Percentiles rank a stretch among this genome's conserved stretches.
Evolutionary conservation across 106 monocot genomes (phyloP).

Genomic region (Posidonia australis): DNA sequence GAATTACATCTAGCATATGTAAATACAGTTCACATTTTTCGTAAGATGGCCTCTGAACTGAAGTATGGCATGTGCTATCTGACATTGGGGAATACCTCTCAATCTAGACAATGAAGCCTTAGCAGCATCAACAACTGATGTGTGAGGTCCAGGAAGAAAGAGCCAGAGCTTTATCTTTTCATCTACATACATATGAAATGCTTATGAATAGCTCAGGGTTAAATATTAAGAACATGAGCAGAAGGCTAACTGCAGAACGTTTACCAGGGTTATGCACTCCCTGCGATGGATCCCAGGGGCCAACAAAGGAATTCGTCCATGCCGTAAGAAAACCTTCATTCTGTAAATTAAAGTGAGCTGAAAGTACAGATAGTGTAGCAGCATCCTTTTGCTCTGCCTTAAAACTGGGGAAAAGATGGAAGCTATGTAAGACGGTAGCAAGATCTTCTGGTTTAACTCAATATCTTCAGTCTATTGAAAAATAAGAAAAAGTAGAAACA

Average conservation of each 20-base stretch:
- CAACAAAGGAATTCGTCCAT: conserved; percentile 98
- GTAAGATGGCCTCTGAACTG: neutral
- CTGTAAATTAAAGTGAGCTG: conserved; percentile 73
- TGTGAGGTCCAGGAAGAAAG: conserved; percentile 88
- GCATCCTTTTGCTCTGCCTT: conserved; percentile 72
- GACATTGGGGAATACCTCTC: conserved; percentile 43
- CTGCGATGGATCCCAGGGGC: conserved; percentile 99
- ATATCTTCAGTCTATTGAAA: neutral
- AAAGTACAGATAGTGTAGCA: conserved; percentile 42
- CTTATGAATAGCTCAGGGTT: neutral
- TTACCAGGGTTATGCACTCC: conserved; percentile 91
- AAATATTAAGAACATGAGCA: neutral
- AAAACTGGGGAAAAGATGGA: conserved; percentile 24
- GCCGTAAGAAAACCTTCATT: conserved; percentile 83
- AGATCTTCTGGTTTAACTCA: neutral
- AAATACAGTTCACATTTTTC: neutral
- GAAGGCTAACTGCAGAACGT: neutral
- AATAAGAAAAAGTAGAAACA: neutral
- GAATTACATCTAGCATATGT: neutral
- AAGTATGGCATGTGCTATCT: neutral
- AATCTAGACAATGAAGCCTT: conserved; percentile 60
- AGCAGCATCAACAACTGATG: conserved; percentile 56
- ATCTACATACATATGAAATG: conserved; percentile 37
- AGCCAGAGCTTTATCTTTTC: conserved; percentile 99
- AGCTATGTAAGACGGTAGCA: neutral